Percentiles rank a stretch among this genome's conserved stretches.
Evolutionary conservation across 2,329 filamentous ascomycete genomes (phyloP).

Genomic region (Penicillium griseofulvum): DNA sequence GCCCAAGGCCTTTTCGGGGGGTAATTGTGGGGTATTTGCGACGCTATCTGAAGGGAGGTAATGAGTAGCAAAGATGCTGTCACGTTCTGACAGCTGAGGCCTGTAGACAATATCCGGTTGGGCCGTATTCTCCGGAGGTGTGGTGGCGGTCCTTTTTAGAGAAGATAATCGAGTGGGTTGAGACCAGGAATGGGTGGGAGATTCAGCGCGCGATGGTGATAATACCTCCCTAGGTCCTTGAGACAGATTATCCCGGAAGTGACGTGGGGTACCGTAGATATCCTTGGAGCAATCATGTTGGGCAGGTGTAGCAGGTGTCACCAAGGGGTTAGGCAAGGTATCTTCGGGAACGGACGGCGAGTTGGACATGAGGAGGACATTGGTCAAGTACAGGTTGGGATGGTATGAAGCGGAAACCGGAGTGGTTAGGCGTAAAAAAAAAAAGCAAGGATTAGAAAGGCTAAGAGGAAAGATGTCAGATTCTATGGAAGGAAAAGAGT

Average conservation of each 20-base stretch:
- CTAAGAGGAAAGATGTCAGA: neutral
- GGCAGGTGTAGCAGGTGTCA: constrained; percentile 45
- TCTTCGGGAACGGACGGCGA: constrained; percentile 44
- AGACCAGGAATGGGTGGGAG: constrained; percentile 39
- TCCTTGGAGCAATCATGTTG: constrained; percentile 39
- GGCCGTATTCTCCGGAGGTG: constrained; percentile 29
- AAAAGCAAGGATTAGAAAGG: neutral
- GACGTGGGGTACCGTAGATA: constrained; percentile 33
- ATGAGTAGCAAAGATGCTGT: constrained; percentile 63
- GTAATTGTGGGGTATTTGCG: constrained; percentile 38
- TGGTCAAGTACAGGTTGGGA: constrained; percentile 39
- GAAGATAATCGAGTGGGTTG: constrained; percentile 29
- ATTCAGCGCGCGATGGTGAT: constrained; percentile 36
- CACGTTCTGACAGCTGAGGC: constrained; percentile 60
- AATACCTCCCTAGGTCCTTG: constrained; percentile 30
- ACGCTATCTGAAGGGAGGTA: constrained; percentile 55
- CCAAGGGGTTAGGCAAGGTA: constrained; percentile 42
- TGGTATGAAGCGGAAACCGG: constrained; percentile 17
- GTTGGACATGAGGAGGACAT: constrained; percentile 54
- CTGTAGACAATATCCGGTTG: constrained; percentile 29
- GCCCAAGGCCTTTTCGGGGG: constrained; percentile 28
- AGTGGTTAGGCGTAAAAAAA: constrained; percentile 5
- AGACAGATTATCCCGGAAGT: constrained; percentile 29
- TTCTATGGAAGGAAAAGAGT: constrained; percentile 1
- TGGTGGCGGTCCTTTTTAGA: constrained; percentile 39